These are phyloP conservation scores for Aspergillus tanneri DNA, from an alignment of 2,329 filamentous ascomycete species.

Conservation along the genomic window DNA sequence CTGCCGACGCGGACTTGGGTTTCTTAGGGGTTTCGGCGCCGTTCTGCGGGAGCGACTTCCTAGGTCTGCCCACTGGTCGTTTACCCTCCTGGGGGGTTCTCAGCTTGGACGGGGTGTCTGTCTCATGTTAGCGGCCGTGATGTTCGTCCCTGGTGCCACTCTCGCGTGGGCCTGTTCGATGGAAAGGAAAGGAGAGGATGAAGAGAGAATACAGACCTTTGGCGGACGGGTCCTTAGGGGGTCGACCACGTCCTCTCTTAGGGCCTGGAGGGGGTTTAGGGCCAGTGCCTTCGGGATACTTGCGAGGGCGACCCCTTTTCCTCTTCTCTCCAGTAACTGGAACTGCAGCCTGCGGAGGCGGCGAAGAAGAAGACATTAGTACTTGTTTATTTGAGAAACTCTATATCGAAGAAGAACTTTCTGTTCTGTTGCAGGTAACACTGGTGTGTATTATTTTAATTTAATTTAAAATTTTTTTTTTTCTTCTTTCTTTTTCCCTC, in stretches of 20 bases:
- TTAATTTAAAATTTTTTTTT: background rate
- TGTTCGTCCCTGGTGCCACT: no score
- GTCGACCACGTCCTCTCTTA: constrained; percentile 36
- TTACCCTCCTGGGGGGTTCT: constrained; percentile 23
- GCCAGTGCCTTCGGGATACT: constrained; percentile 26
- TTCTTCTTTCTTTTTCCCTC: no score
- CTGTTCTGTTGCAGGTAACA: background rate
- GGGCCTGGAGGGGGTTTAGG: constrained; percentile 28
- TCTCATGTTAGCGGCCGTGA: constrained; percentile 1
- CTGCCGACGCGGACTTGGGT: constrained; percentile 17
- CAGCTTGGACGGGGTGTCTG: constrained; percentile 18
- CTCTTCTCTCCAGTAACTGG: constrained; percentile 32
- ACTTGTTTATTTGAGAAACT: background rate
- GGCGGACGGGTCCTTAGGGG: constrained; percentile 27
- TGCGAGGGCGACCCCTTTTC: constrained; percentile 37
- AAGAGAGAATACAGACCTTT: constrained; percentile 10
- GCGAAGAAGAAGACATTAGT: constrained; percentile 10
- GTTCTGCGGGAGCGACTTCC: constrained; percentile 21
- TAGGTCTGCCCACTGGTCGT: constrained; percentile 24
- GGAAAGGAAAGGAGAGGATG: background rate
- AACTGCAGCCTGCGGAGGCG: constrained; percentile 12
- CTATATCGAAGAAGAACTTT: background rate
- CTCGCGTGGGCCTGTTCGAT: no score
- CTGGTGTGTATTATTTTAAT: background rate
- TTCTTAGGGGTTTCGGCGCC: constrained; percentile 16